These are phyloP conservation scores for Pestalotiopsis sp. DNA, from an alignment of 2,329 filamentous ascomycete species.

Conservation along the genomic window DNA sequence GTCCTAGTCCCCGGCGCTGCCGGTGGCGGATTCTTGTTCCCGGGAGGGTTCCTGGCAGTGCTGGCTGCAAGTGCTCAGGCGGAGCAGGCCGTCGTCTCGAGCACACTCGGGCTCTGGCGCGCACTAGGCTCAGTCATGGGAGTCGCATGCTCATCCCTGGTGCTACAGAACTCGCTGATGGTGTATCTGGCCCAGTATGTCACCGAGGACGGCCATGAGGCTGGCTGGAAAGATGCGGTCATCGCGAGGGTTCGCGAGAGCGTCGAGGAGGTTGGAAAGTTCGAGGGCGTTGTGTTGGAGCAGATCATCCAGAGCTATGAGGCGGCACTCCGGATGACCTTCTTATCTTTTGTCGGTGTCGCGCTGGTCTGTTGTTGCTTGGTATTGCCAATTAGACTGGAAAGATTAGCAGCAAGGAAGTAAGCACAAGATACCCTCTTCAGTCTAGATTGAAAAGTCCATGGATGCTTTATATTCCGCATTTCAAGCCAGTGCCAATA, in stretches of 20 bases:
- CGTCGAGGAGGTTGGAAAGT: slow-evolving; percentile 53
- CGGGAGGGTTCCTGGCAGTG: slow-evolving; percentile 64
- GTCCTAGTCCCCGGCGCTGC: slow-evolving; percentile 59
- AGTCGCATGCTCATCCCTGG: slow-evolving; percentile 69
- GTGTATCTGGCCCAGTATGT: slow-evolving; percentile 62
- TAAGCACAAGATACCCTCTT: slow-evolving; percentile 17
- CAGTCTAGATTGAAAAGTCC: background rate
- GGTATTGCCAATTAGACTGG: slow-evolving; percentile 55
- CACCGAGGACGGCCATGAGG: slow-evolving; percentile 35
- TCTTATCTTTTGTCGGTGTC: slow-evolving; percentile 45
- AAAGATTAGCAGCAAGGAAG: slow-evolving; percentile 49
- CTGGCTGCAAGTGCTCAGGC: slow-evolving; percentile 60
- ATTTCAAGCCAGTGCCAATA: background rate
- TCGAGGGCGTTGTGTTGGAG: slow-evolving; percentile 41
- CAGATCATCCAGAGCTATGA: slow-evolving; percentile 61
- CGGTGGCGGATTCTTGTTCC: slow-evolving; percentile 67
- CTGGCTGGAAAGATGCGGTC: slow-evolving; percentile 58
- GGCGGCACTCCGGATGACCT: slow-evolving; percentile 50
- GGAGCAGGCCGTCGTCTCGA: slow-evolving; percentile 70
- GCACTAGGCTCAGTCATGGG: slow-evolving; percentile 73
- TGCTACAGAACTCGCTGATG: slow-evolving; percentile 72
- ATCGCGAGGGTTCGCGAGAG: slow-evolving; percentile 53
- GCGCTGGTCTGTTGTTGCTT: slow-evolving; percentile 51
- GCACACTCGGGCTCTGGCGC: slow-evolving; percentile 72
- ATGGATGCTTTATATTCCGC: background rate